phyloP scores from a whole-genome alignment of 106 monocot genomes.

The Dioscorea zingiberensis region DNA sequence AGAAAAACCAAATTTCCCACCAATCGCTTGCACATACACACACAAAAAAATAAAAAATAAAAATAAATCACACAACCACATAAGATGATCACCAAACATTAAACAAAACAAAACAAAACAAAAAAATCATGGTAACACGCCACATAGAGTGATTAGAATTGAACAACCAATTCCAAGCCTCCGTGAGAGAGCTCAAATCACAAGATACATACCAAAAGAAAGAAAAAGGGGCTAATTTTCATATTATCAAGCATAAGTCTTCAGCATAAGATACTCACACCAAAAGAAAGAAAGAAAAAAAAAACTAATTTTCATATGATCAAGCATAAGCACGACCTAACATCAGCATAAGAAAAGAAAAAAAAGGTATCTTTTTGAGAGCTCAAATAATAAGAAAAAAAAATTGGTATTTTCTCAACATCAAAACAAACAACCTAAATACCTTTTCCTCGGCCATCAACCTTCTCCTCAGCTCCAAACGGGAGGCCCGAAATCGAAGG shows the following conservation, averaged over 20 bases:
- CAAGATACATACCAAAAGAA: no score
- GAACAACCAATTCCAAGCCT: no score
- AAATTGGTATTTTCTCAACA: not conserved
- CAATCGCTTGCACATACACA: no score
- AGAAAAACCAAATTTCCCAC: not conserved
- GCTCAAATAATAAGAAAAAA: not conserved
- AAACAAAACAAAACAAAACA: not conserved
- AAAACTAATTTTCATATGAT: no score
- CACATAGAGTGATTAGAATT: not conserved
- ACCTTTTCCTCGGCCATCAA: not conserved
- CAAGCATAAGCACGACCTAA: no score
- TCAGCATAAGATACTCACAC: no score
- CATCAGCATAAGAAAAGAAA: no score
- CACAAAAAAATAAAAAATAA: no score
- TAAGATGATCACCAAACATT: not conserved
- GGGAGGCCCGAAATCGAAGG: constrained; percentile 10
- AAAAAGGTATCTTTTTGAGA: not conserved
- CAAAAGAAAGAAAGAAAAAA: no score
- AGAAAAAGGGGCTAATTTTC: no score
- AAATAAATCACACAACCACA: not conserved
- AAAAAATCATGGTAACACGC: not conserved
- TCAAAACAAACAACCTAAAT: not conserved
- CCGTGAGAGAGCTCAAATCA: no score
- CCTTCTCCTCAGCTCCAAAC: not conserved
- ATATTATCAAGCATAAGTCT: no score